Evolutionary conservation across 352 stramenopile species (phyloP), one percentile per base, ranked within the genome.

Genomic region (Pelagophyceae sp.): DNA sequence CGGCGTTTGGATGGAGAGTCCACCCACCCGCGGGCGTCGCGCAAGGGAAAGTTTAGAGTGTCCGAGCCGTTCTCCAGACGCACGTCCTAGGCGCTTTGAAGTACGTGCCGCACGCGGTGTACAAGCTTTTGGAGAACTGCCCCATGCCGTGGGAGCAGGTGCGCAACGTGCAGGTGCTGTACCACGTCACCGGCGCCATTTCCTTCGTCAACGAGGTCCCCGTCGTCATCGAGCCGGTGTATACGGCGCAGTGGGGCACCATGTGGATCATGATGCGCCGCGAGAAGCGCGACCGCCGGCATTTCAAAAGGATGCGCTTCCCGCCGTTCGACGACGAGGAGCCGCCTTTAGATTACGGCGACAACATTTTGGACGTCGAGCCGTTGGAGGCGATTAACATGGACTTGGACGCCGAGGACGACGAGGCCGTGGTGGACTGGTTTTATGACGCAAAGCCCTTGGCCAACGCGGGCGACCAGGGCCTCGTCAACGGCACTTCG

Each of bases 231-330:
- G 97, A 99, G 88, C 96, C 67, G 96, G 0, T 99, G 6, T 99
- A 98, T 86, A 93, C 98, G 54, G 97, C 97, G n/a, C 97, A 99
- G 81, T 99, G 97, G 97, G 96, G 95, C 32, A 98, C 94, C 27
- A 98, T 98, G 86, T 99, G 97, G 97, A 96, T 99, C 80, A 98
- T 99, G 94, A 99, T 99, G 97, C 88, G 97, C 38, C 90, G 95
- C 60, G 97, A 99, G 84, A 99, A 99, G 85, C 87, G 96, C 60
- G 97, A 99, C 83, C 91, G 97, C 69, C 88, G 93, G 11, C 95
- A 99, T 84, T 99, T 99, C 82, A 99, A 99, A 83, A 90, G 97
- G 50, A 99, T 99, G 95, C 90, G 97, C 37, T 99, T 99, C 85
- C 97, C 97, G 61, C 96, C 96, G 15, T 99, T 99, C 83, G 97